Evolutionary conservation across 805 yeast genomes (phyloP), one percentile per base, ranked within the genome.

Genomic region (Maudiozyma serrabonitensis): DNA sequence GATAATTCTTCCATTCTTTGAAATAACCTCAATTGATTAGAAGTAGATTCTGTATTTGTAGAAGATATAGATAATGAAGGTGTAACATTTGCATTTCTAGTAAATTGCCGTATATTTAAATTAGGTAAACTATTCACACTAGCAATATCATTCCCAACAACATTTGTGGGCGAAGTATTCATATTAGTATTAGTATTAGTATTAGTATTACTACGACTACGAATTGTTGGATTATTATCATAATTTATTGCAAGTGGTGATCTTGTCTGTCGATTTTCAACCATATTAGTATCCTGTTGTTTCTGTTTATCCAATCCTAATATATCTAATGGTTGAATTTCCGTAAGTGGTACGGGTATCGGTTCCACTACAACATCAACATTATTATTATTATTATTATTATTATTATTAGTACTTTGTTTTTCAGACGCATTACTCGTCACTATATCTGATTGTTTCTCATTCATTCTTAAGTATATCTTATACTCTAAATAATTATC

Each of bases 1-100:
- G 64, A 56, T 28, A 64, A 48, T 28, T 64, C 69, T 44, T 63
- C 68, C 64, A 64, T 56, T 41, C 68, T 56, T 52, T 64, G 69
- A 43, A 57, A 62, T 46, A 63, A 53, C 46, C 62, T 54, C 16
- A 62, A 48, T 48, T 47, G 52, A 26, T 45, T 46, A 1, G 49
- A 44, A 13, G 42, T 26, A 5, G 54, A 46, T 13, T 43, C 46
- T 23, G 48, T n/a, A 11, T 47, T 41, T 6, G 51, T 37, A 15
- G 47, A 37, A 2, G 43, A 35, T 4, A 43, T 28, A 2, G 44
- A 38, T n/a, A 49, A 23, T 3, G 52, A 42, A 15, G 41, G 49
- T 15, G 46, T 38, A 5, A 16, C 23, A 25, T 26, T 32, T 4
- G 12, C 11, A 11, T n/a, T 26, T 16, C 45, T 26, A 26, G n/a